A percentile compares a stretch with the other conserved stretches of the same genome.
These are phyloP conservation scores for Penicillium janthinellum DNA, from an alignment of 2,329 filamentous ascomycete genomes.

Conservation along the genomic window DNA sequence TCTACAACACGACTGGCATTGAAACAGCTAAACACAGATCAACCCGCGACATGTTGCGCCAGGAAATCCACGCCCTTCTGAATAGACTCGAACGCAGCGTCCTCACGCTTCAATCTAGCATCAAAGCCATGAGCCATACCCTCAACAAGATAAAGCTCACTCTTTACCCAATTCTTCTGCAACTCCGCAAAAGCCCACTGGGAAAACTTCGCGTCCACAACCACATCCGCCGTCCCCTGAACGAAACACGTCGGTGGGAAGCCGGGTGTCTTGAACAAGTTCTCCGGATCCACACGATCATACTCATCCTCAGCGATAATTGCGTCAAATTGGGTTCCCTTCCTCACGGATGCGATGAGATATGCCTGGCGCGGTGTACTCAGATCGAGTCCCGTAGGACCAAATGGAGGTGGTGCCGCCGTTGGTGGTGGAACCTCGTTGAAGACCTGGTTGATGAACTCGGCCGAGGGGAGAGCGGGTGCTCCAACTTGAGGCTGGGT, in stretches of 20 bases:
- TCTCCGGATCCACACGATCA: neutral
- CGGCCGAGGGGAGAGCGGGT: neutral
- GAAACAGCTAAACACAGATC: neutral
- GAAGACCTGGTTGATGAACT: neutral
- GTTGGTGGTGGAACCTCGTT: neutral
- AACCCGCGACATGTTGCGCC: neutral
- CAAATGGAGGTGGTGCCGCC: neutral
- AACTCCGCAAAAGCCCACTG: neutral
- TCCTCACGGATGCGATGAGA: neutral
- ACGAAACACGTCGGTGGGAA: neutral
- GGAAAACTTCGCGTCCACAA: neutral
- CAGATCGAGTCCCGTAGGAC: neutral
- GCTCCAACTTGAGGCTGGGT: neutral
- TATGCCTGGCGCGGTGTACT: neutral
- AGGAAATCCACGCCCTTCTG: neutral
- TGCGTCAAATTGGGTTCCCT: neutral
- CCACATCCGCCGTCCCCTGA: neutral
- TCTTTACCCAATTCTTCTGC: conserved; percentile 4
- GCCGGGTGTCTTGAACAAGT: neutral
- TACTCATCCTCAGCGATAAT: neutral
- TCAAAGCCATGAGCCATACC: conserved; percentile 3
- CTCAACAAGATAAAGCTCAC: conserved; percentile 4
- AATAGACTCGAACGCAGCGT: neutral
- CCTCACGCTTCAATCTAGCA: neutral
- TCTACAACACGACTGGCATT: neutral